Evolutionary conservation across 169 alveolate genomes (phyloP), one percentile per base, ranked within the genome.

Genomic region (Plasmodium billcollinsi): DNA sequence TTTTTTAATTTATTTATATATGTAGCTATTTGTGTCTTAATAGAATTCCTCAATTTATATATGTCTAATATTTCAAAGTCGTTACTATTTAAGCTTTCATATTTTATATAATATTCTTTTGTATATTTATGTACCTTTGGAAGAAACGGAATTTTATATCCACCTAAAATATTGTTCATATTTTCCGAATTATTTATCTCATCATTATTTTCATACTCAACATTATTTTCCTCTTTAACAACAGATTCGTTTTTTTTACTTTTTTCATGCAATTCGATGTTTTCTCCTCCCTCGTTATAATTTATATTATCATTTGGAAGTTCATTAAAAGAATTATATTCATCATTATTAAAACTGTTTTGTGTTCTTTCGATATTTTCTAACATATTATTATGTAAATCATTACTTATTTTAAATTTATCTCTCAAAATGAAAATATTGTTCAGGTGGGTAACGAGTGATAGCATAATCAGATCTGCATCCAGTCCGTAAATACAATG

Each of bases 401-500:
- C 93, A 39, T 72, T 85, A n/a, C 70, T 73, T 86, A 94, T 88
- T 76, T 89, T 94, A 59, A 96, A 94, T 74, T 97, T 97, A 88
- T 98, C 99, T 74, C 99, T 94, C 66, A 98, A 85, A 15, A 98
- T 93, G 72, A 95, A 95, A 54, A 97, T 94, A 88, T 97, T 94
- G 26, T 98, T 98, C 76, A 98, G 98, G 89, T 98, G 99, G 9
- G 99, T 97, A n/a, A 97, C 96, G 12, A 98, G 94, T 2, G 99
- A 95, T 39, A 98, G 96, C 98, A 98, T 96, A 54, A 98, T 97
- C 74, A 98, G 95, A 89, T 98, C 99, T 1, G 99, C 99, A 89
- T 98, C 99, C 50, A 98, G 95, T 1, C 99, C 99, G 92, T 98
- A 98, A 59, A 98, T 95, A 88, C 99, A 98, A 93, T 98, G 99